phyloP scores from a whole-genome alignment of 306 rosid species.

The Inga leiocalycina region DNA sequence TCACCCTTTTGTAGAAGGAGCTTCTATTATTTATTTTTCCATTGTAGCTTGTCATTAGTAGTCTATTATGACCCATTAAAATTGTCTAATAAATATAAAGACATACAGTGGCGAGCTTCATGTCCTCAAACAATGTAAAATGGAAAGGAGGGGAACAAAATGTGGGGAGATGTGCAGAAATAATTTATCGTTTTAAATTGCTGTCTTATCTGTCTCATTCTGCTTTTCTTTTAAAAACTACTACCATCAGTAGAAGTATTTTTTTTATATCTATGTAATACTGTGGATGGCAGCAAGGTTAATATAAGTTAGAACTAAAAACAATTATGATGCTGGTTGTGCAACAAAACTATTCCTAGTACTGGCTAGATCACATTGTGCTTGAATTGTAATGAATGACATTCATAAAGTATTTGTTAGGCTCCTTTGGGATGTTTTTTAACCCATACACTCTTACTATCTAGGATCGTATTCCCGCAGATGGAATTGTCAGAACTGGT shows the following conservation, averaged over 20 bases:
- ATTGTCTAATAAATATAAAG: slow-evolving; percentile 10
- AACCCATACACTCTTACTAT: slow-evolving; percentile 34
- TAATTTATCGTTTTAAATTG: not conserved
- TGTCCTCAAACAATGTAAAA: slow-evolving; percentile 3
- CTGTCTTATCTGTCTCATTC: not conserved
- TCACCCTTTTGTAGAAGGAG: slow-evolving; percentile 7
- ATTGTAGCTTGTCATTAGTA: not conserved
- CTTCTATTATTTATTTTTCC: slow-evolving; percentile 12
- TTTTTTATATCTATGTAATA: not conserved
- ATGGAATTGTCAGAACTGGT: slow-evolving; percentile 93
- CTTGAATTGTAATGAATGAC: slow-evolving; percentile 13
- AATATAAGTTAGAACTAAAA: not conserved
- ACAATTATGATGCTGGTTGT: slow-evolving; percentile 27
- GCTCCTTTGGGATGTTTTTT: slow-evolving; percentile 11
- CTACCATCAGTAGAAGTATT: not conserved
- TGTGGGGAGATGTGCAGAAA: not conserved
- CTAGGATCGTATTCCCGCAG: slow-evolving; percentile 93
- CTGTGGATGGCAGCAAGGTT: not conserved
- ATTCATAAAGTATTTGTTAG: slow-evolving; percentile 21
- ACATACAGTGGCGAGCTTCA: not conserved
- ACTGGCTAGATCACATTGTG: slow-evolving; percentile 31
- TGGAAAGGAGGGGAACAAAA: too few relatives aligned
- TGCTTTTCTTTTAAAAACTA: slow-evolving; percentile 15
- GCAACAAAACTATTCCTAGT: slow-evolving; percentile 30
- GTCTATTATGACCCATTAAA: slow-evolving; percentile 10